phyloP scores from a whole-genome alignment of 2,329 filamentous ascomycete genomes.

The Ophiostoma tasmaniense region DNA sequence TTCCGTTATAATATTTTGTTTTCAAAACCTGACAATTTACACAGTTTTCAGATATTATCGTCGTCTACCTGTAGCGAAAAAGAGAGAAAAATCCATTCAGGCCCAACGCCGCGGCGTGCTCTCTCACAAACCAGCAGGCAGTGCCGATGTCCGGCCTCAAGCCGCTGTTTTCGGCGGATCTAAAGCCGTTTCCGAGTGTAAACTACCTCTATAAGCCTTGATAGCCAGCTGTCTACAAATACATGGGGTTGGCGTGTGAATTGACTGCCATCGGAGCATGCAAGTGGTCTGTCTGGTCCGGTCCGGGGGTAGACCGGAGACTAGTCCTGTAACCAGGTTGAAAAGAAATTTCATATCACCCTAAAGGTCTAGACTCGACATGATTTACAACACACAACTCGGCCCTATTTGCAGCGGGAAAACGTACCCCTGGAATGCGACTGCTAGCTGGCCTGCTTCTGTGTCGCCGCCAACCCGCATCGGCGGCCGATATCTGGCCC shows the following conservation, averaged over 20 bases:
- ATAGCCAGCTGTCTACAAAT: not conserved
- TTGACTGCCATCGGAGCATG: not conserved
- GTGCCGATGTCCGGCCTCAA: not conserved
- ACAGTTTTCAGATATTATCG: not conserved
- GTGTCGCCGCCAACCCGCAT: not conserved
- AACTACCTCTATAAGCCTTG: not conserved
- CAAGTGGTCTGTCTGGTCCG: not conserved
- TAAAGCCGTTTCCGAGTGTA: not conserved
- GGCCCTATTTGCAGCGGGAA: not conserved
- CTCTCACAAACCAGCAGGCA: not conserved
- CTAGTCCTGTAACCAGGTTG: not conserved
- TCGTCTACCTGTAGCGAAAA: not conserved
- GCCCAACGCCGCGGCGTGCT: not conserved
- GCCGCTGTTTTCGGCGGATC: not conserved
- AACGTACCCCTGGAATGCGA: not conserved
- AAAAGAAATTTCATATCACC: not conserved
- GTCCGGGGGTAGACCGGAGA: slow-evolving; percentile 1
- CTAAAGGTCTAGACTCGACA: not conserved
- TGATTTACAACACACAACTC: not conserved
- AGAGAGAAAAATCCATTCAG: not conserved
- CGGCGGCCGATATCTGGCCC: not conserved
- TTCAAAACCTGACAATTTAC: not conserved
- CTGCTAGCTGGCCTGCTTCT: not conserved
- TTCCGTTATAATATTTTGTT: not conserved
- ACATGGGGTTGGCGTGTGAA: not conserved